A percentile compares a stretch with the other conserved stretches of the same genome.
Evolutionary conservation across 768 basidiomycete genomes (phyloP).

Genomic region (Chalciporus pseudorubinellus): DNA sequence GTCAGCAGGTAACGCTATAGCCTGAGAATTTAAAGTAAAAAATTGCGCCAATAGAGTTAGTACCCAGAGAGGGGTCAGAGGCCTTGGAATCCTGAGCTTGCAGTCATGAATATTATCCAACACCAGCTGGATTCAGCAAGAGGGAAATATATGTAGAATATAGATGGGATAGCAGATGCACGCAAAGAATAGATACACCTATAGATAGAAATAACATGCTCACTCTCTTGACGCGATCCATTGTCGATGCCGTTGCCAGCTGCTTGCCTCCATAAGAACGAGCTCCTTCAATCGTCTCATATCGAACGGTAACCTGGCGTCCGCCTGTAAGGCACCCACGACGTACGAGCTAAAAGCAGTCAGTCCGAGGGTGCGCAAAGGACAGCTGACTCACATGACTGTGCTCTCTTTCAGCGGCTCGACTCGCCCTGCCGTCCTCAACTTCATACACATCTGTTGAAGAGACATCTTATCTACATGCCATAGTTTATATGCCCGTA

Average conservation of each 20-base stretch:
- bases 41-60: too few relatives aligned
- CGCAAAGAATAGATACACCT: slow-evolving; percentile 6
- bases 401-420: slow-evolving; percentile 46
- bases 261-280: slow-evolving; percentile 38
- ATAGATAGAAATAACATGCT: slow-evolving; percentile 13
- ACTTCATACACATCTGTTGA: slow-evolving; percentile 37
- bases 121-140: too few relatives aligned
- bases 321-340: slow-evolving; percentile 39
- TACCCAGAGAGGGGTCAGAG: too few relatives aligned
- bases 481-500: slow-evolving; percentile 48
- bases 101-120: too few relatives aligned
- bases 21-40: too few relatives aligned
- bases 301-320: slow-evolving; percentile 37
- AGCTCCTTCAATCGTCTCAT: slow-evolving; percentile 35
- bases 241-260: slow-evolving; percentile 41
- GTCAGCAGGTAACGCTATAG: too few relatives aligned
- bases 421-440: slow-evolving; percentile 30
- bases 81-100: too few relatives aligned
- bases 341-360: slow-evolving; percentile 39
- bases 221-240: slow-evolving; percentile 34
- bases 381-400: slow-evolving; percentile 39
- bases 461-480: slow-evolving; percentile 35
- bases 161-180: neutral
- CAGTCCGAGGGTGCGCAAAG: neutral
- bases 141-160: neutral